Evolutionary conservation across 306 rosid genomes (phyloP).

Genomic region (Cucurbita moschata): DNA sequence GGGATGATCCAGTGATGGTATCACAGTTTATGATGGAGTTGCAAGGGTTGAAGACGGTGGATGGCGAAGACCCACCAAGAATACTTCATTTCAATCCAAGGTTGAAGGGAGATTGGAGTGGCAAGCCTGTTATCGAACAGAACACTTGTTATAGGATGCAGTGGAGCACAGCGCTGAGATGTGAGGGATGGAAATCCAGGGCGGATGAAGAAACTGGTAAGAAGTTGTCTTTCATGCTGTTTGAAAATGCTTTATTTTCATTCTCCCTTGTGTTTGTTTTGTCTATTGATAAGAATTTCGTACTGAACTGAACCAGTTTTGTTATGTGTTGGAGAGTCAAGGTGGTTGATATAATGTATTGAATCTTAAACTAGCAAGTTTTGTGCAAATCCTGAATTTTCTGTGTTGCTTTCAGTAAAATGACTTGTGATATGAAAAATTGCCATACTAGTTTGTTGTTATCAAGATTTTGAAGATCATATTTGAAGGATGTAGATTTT

Average conservation of each 20-base stretch:
- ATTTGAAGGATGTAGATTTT: background rate
- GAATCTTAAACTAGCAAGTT: background rate
- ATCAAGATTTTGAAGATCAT: background rate
- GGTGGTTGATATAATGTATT: background rate
- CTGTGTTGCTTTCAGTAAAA: too few species aligned
- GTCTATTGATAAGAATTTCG: background rate
- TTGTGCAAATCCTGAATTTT: too few species aligned
- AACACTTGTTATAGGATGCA: slow-evolving; percentile 94
- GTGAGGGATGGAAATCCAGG: slow-evolving; percentile 80
- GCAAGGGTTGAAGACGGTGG: slow-evolving; percentile 83
- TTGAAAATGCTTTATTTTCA: background rate
- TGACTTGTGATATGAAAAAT: background rate
- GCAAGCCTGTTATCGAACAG: slow-evolving; percentile 72
- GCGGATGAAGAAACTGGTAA: slow-evolving; percentile 82
- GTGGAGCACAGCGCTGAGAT: slow-evolving; percentile 75
- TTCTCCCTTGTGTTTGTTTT: too few species aligned
- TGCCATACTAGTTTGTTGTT: background rate
- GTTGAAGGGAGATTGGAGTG: slow-evolving; percentile 92
- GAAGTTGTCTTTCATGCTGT: slow-evolving; percentile 8
- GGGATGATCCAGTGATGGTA: slow-evolving; percentile 57
- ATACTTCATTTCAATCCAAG: slow-evolving; percentile 92
- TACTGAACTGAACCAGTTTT: background rate
- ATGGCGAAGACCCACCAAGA: slow-evolving; percentile 87
- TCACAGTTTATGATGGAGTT: slow-evolving; percentile 92
- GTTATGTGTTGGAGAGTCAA: background rate